A percentile compares a stretch with the other conserved stretches of the same genome.
These are phyloP conservation scores for Nakazawaea laoshanensis DNA, from an alignment of 805 yeast genomes.

Conservation along the genomic window DNA sequence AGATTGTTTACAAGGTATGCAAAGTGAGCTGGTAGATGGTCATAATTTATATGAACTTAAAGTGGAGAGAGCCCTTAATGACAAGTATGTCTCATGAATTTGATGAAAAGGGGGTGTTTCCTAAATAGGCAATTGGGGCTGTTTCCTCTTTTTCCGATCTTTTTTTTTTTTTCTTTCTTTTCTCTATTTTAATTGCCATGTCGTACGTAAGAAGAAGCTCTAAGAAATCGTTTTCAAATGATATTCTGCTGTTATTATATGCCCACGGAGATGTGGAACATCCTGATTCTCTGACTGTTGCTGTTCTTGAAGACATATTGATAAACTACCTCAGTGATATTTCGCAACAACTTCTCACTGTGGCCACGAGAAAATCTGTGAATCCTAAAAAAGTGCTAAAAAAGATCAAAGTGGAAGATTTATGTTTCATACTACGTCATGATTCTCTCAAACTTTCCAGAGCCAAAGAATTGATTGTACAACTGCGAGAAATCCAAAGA, in stretches of 20 bases:
- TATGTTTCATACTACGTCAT: slow-evolving; percentile 58
- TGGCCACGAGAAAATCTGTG: background rate
- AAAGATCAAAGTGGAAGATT: slow-evolving; percentile 67
- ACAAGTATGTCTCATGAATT: too few relatives aligned
- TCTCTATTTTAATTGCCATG: too few relatives aligned
- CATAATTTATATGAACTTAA: slow-evolving; percentile 22
- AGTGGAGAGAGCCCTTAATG: slow-evolving; percentile 12
- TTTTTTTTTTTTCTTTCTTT: too few relatives aligned
- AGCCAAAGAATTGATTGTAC: slow-evolving; percentile 50
- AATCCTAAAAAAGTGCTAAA: slow-evolving; percentile 32
- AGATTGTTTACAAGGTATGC: slow-evolving; percentile 63
- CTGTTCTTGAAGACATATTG: slow-evolving; percentile 59
- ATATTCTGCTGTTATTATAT: slow-evolving; percentile 50
- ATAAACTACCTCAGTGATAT: slow-evolving; percentile 56
- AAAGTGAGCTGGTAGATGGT: slow-evolving; percentile 34
- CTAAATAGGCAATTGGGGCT: too few relatives aligned
- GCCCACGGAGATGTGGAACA: slow-evolving; percentile 69
- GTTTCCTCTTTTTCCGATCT: too few relatives aligned
- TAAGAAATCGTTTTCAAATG: slow-evolving; percentile 21
- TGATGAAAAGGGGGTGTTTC: too few relatives aligned
- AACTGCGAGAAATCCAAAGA: slow-evolving; percentile 53
- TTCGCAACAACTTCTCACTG: slow-evolving; percentile 14
- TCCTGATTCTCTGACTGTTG: slow-evolving; percentile 59
- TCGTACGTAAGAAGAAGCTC: slow-evolving; percentile 6
- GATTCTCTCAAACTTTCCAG: slow-evolving; percentile 66